phyloP scores from a whole-genome alignment of 768 basidiomycete genomes.

The Albatrellus ellisii region DNA sequence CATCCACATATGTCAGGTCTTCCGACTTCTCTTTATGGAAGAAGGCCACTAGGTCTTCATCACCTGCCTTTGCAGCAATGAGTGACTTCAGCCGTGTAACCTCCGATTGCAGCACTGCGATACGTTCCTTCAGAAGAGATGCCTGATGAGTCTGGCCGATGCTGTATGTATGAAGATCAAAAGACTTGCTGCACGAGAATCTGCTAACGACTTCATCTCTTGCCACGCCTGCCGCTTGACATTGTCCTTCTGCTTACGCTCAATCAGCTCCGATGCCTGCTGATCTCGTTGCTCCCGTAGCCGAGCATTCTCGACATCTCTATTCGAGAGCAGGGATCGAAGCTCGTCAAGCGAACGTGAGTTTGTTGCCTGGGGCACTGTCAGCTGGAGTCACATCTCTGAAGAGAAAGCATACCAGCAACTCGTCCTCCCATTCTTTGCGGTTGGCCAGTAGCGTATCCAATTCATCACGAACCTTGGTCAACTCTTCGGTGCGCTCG shows the following conservation, averaged over 20 bases:
- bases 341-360: no score
- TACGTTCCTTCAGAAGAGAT: conserved; percentile 44
- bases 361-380: no score
- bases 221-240: conserved; percentile 10
- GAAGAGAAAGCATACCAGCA: no score
- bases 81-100: conserved; percentile 56
- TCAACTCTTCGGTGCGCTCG: no score
- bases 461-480: no score
- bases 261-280: conserved; percentile 8
- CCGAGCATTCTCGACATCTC: conserved; percentile 10
- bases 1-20: conserved; percentile 35
- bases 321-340: no score
- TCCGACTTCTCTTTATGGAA: conserved; percentile 45
- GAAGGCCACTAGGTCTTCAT: conserved; percentile 62
- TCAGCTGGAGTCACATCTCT: no score
- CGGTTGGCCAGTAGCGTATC: no score
- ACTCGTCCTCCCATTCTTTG: no score
- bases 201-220: conserved; percentile 8
- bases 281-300: conserved; percentile 13
- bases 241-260: conserved; percentile 10
- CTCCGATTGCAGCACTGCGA: conserved; percentile 59
- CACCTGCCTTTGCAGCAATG: conserved; percentile 60
- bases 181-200: conserved; percentile 6
- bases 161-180: background rate
- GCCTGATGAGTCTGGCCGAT: background rate